Evolutionary conservation across 1,139 yeast genomes (phyloP).

Genomic region (Wickerhamomyces sp.): DNA sequence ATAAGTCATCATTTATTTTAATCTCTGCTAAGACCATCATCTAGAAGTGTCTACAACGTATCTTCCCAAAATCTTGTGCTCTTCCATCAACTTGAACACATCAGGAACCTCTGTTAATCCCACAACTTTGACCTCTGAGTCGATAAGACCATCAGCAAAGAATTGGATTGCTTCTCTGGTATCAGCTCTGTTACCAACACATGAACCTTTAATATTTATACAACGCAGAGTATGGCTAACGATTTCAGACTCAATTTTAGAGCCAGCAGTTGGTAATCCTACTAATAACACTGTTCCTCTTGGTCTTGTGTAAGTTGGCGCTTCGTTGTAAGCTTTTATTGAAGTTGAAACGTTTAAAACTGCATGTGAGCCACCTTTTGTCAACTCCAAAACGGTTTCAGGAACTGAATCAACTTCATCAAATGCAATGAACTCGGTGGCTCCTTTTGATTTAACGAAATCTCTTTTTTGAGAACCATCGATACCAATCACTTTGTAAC

Average conservation of each 20-base stretch:
- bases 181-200: slow-evolving; percentile 6
- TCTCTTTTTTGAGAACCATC: slow-evolving; percentile 59
- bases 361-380: slow-evolving; percentile 14
- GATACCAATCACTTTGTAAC: slow-evolving; percentile 54
- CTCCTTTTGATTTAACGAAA: slow-evolving; percentile 26
- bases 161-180: slow-evolving; percentile 13
- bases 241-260: slow-evolving; percentile 7
- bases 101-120: slow-evolving; percentile 8
- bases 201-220: slow-evolving; percentile 13
- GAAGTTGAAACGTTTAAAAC: slow-evolving; percentile 13
- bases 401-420: slow-evolving; percentile 10
- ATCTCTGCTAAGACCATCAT: too few species aligned
- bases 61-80: slow-evolving; percentile 12
- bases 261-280: slow-evolving; percentile 12
- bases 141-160: slow-evolving; percentile 12
- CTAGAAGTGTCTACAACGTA: slow-evolving; percentile 12
- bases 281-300: slow-evolving; percentile 13
- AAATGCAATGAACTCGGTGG: slow-evolving; percentile 9
- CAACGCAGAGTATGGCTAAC: slow-evolving; percentile 8
- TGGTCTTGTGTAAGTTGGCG: slow-evolving; percentile 13
- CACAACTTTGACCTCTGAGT: slow-evolving; percentile 11
- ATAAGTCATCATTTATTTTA: background rate
- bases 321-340: slow-evolving; percentile 10
- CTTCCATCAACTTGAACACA: slow-evolving; percentile 10
- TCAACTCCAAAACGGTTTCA: slow-evolving; percentile 5